A percentile compares a stretch with the other conserved stretches of the same genome.
Evolutionary conservation across 164 flowering plant species (phyloP).

Genomic region (Santalum album): DNA sequence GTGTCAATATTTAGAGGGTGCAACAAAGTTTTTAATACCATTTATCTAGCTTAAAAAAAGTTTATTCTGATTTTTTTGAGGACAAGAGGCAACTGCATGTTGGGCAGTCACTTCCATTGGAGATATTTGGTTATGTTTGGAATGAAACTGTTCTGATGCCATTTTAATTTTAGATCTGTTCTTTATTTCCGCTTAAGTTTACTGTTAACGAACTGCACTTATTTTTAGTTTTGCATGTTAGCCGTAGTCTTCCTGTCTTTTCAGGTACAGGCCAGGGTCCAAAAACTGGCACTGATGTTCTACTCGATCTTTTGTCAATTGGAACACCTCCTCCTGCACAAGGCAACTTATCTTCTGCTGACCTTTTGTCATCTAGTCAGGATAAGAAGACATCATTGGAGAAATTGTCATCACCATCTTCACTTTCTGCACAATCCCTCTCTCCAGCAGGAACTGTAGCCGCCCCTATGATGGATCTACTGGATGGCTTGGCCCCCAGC

Average conservation of each 20-base stretch:
- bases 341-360: conserved; percentile 32
- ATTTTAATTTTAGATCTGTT: too few relatives aligned
- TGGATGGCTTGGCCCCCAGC: conserved; percentile 59
- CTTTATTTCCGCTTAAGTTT: too few relatives aligned
- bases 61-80: too few relatives aligned
- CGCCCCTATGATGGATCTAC: conserved; percentile 70
- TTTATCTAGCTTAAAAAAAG: too few relatives aligned
- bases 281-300: conserved; percentile 68
- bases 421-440: conserved; percentile 31
- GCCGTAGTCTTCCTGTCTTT: conserved; percentile 6
- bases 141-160: too few relatives aligned
- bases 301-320: conserved; percentile 78
- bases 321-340: conserved; percentile 54
- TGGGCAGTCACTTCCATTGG: too few relatives aligned
- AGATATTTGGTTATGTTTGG: too few relatives aligned
- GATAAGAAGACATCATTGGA: conserved; percentile 42
- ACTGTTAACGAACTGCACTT: too few relatives aligned
- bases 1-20: too few relatives aligned
- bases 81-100: too few relatives aligned
- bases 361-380: conserved; percentile 35
- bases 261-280: conserved; percentile 48
- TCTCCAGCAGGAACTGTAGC: conserved; percentile 39
- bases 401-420: conserved; percentile 31
- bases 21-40: too few relatives aligned
- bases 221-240: not conserved